These are phyloP conservation scores for Auricularia auricula-judae DNA, from an alignment of 768 basidiomycete species.

Conservation along the genomic window DNA sequence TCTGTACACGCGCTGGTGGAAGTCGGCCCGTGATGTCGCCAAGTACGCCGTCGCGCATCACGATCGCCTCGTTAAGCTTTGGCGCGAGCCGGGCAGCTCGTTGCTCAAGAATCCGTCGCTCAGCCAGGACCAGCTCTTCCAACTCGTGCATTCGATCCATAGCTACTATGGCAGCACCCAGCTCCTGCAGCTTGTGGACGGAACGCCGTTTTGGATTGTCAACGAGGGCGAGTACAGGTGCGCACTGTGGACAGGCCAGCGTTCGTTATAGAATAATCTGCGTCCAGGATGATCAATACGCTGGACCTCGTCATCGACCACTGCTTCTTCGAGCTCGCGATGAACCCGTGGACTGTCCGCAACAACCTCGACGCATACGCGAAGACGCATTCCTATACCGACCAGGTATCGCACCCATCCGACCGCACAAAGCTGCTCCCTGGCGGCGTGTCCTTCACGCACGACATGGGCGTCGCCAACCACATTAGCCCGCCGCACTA, in stretches of 20 bases:
- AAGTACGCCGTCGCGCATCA: background rate
- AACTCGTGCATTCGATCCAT: background rate
- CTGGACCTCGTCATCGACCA: slow-evolving; percentile 1
- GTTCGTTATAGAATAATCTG: too few species aligned
- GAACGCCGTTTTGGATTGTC: background rate
- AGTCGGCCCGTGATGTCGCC: background rate
- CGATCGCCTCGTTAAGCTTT: background rate
- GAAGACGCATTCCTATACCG: background rate
- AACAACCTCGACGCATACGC: slow-evolving; percentile 1
- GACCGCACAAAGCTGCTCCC: background rate
- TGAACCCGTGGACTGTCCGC: background rate
- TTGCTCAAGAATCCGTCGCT: background rate
- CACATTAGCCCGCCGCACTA: background rate
- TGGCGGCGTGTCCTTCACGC: background rate
- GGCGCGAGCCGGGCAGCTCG: background rate
- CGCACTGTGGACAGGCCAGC: too few species aligned
- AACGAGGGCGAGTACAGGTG: background rate
- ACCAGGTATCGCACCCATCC: background rate
- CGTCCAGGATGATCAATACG: background rate
- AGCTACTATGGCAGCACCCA: background rate
- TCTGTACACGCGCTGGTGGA: slow-evolving; percentile 1
- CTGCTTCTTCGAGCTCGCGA: background rate
- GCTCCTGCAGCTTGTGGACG: background rate
- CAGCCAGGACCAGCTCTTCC: background rate
- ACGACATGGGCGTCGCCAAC: slow-evolving; percentile 1